These are phyloP conservation scores for Sporothrix phasma DNA, from an alignment of 2,329 filamentous ascomycete species.

Conservation along the genomic window DNA sequence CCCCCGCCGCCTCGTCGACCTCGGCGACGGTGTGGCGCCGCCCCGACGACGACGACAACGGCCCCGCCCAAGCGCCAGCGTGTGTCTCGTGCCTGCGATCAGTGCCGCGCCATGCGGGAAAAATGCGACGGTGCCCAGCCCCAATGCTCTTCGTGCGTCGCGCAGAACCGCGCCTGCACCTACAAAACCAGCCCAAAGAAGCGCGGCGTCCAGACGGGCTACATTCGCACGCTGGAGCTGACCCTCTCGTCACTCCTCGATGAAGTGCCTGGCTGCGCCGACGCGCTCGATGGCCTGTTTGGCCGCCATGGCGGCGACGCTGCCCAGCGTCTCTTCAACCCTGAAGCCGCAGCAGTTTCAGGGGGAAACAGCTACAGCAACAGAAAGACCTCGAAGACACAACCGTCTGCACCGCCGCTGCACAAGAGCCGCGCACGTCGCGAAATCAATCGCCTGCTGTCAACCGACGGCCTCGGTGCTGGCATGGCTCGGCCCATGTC, in stretches of 20 bases:
- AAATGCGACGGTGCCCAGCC: conserved; percentile 64
- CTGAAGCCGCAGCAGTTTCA: background rate
- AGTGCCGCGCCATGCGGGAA: conserved; percentile 56
- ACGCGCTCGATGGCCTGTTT: conserved; percentile 45
- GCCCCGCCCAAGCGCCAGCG: conserved; percentile 48
- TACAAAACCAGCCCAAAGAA: conserved; percentile 68
- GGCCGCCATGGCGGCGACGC: conserved; percentile 31
- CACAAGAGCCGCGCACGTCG: conserved; percentile 51
- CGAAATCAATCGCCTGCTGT: conserved; percentile 53
- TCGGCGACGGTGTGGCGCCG: background rate
- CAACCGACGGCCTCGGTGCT: conserved; percentile 30
- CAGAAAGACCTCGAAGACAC: conserved; percentile 31
- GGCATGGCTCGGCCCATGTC: background rate
- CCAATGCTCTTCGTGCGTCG: conserved; percentile 55
- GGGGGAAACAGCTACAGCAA: background rate
- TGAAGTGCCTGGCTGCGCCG: conserved; percentile 49
- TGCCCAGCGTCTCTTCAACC: conserved; percentile 11
- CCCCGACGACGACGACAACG: background rate
- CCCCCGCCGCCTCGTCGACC: background rate
- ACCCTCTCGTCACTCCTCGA: conserved; percentile 58
- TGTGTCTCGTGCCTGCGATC: conserved; percentile 60
- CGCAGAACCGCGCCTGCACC: conserved; percentile 54
- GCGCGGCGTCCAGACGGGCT: conserved; percentile 69
- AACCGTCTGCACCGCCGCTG: conserved; percentile 52
- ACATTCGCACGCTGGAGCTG: conserved; percentile 63